These are phyloP conservation scores for Trypanosoma boissoni DNA, from an alignment of 208 protist genomes.

Conservation along the genomic window DNA sequence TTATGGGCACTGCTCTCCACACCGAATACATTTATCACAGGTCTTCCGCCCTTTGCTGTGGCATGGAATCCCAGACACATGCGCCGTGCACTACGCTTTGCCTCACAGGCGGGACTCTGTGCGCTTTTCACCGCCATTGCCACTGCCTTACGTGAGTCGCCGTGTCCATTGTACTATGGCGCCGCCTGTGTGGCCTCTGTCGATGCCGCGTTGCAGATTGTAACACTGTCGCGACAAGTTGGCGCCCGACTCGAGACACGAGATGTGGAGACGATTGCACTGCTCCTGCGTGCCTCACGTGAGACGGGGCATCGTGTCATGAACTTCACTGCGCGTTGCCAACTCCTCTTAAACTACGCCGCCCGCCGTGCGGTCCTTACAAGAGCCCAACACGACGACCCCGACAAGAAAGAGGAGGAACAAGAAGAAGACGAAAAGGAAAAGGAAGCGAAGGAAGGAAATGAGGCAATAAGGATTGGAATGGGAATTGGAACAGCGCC, in stretches of 20 bases:
- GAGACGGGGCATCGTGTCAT: slow-evolving; percentile 57
- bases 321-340: too few relatives aligned
- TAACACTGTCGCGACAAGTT: slow-evolving; percentile 60
- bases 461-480: too few relatives aligned
- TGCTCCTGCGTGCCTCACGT: slow-evolving; percentile 63
- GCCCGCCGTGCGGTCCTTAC: too few relatives aligned
- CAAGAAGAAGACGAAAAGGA: too few relatives aligned
- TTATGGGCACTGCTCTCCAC: slow-evolving; percentile 41
- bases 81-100: slow-evolving; percentile 57
- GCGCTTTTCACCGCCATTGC: slow-evolving; percentile 22
- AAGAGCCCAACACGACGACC: too few relatives aligned
- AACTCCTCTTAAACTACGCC: too few relatives aligned
- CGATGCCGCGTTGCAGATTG: slow-evolving; percentile 56
- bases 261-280: slow-evolving; percentile 40
- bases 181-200: slow-evolving; percentile 39
- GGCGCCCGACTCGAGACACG: slow-evolving; percentile 36
- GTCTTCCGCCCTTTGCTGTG: slow-evolving; percentile 12
- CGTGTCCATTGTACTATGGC: slow-evolving; percentile 22
- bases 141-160: not conserved
- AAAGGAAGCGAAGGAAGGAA: too few relatives aligned
- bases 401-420: too few relatives aligned
- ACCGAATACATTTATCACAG: too few relatives aligned
- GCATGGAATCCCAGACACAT: slow-evolving; percentile 63
- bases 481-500: too few relatives aligned
- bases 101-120: slow-evolving; percentile 32